These are phyloP conservation scores for Diacronema lutheri DNA, from an alignment of 78 protist genomes.

Conservation along the genomic window DNA sequence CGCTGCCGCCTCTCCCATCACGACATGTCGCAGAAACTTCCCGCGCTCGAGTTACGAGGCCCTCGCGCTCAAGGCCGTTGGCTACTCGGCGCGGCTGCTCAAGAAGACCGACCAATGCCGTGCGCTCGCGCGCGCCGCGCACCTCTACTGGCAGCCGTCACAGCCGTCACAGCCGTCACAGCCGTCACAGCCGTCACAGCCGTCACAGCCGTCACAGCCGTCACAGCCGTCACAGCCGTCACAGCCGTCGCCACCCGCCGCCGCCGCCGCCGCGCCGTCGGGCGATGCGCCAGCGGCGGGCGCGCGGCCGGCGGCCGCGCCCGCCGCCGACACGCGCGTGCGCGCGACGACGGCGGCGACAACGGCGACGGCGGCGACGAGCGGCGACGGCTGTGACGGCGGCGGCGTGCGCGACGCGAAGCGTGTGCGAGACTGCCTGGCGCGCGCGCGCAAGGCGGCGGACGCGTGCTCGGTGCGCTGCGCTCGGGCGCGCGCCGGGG, in stretches of 20 bases:
- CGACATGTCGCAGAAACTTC: no score
- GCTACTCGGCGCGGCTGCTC: slow-evolving; percentile 62
- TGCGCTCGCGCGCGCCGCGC: slow-evolving; percentile 59
- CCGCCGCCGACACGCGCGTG: no score
- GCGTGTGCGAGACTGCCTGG: slow-evolving; percentile 70
- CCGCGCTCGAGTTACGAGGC: slow-evolving; percentile 78
- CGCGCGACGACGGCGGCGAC: neutral
- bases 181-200: no score
- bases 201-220: no score
- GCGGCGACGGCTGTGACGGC: neutral
- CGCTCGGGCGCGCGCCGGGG: neutral
- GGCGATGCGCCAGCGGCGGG: neutral
- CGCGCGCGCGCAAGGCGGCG: slow-evolving; percentile 66
- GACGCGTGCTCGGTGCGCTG: slow-evolving; percentile 49
- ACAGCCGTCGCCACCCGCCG: no score
- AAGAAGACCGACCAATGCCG: slow-evolving; percentile 88
- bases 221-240: no score
- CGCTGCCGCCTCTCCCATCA: no score
- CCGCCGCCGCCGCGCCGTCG: no score
- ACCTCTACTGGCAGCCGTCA: slow-evolving; percentile 80
- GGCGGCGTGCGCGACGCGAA: neutral
- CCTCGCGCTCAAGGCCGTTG: slow-evolving; percentile 44
- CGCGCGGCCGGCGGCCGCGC: no score
- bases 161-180: no score
- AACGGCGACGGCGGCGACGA: neutral